A percentile compares a stretch with the other conserved stretches of the same genome.
Conservation (phyloP, 169 alveolate genomes). For the Babesia caballi region DNA sequence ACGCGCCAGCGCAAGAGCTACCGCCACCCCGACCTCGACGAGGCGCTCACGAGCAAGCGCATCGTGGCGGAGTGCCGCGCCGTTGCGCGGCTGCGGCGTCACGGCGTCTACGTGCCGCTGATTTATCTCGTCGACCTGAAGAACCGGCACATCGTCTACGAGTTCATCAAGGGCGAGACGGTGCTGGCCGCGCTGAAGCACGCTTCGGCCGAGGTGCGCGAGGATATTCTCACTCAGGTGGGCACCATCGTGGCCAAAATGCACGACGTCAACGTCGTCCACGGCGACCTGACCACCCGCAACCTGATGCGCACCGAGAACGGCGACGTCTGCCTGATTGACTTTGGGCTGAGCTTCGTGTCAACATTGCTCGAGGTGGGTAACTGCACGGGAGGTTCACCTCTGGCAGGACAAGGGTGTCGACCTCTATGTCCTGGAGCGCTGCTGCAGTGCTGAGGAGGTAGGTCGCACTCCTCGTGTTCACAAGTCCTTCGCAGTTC, state of each 20-base stretch:
- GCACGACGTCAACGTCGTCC: conserved; percentile 74
- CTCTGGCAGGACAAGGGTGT: conserved; percentile 72
- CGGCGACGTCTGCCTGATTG: conserved; percentile 65
- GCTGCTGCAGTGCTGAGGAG: conserved; percentile 54
- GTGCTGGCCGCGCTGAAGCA: conserved; percentile 30
- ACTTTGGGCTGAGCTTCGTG: conserved; percentile 71
- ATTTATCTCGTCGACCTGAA: conserved; percentile 68
- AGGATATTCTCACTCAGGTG: conserved; percentile 8
- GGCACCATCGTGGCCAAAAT: conserved; percentile 70
- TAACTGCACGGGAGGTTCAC: neutral
- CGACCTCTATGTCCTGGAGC: conserved; percentile 73
- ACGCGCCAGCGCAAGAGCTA: conserved; percentile 58
- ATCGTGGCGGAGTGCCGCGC: conserved; percentile 68
- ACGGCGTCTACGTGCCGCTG: conserved; percentile 71
- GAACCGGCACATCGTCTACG: conserved; percentile 63
- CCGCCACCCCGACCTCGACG: conserved; percentile 70
- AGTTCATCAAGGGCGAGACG: conserved; percentile 68
- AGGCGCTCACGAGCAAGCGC: conserved; percentile 56
- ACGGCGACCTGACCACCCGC: conserved; percentile 76
- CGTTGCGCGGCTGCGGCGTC: conserved; percentile 51
- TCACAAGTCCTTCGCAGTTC: conserved; percentile 7
- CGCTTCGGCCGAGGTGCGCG: conserved; percentile 24
- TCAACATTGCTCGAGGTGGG: conserved; percentile 72
- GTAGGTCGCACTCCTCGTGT: neutral
- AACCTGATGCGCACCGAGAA: conserved; percentile 63